A percentile compares a stretch with the other conserved stretches of the same genome.
These are phyloP conservation scores for Multifurca ochricompacta DNA, from an alignment of 768 basidiomycete genomes.

Conservation along the genomic window DNA sequence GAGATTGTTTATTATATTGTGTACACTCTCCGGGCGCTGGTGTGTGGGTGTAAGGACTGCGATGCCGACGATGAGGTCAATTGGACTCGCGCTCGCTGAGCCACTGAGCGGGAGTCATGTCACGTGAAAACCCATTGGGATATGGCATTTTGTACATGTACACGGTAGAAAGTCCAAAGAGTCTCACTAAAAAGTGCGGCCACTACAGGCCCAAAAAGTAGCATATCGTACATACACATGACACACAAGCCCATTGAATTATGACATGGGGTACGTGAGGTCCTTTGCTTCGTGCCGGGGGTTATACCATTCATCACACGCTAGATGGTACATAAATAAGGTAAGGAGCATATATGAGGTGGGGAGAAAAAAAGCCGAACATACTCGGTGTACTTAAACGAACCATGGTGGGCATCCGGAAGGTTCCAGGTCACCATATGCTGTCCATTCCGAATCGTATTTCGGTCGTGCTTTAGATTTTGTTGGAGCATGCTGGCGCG, in stretches of 20 bases:
- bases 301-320: not conserved
- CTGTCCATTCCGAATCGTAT: not conserved
- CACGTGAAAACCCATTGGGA: too few species aligned
- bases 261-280: not conserved
- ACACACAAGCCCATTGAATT: not conserved
- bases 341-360: not conserved
- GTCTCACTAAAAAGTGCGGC: too few species aligned
- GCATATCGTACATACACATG: not conserved
- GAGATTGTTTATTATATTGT: too few species aligned
- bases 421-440: conserved; percentile 9
- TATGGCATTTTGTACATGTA: too few species aligned
- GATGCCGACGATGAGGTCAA: too few species aligned
- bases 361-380: not conserved
- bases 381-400: not conserved
- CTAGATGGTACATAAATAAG: not conserved
- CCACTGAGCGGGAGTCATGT: too few species aligned
- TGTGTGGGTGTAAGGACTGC: too few species aligned
- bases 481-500: not conserved
- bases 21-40: too few species aligned
- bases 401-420: conserved; percentile 14
- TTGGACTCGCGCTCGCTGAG: too few species aligned
- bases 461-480: conserved; percentile 3
- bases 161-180: too few species aligned
- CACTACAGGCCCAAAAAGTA: not conserved
- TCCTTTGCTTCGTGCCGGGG: too few species aligned